Conservation (phyloP, 2,329 filamentous ascomycete species). For the Sordariomycetes sp. region DNA sequence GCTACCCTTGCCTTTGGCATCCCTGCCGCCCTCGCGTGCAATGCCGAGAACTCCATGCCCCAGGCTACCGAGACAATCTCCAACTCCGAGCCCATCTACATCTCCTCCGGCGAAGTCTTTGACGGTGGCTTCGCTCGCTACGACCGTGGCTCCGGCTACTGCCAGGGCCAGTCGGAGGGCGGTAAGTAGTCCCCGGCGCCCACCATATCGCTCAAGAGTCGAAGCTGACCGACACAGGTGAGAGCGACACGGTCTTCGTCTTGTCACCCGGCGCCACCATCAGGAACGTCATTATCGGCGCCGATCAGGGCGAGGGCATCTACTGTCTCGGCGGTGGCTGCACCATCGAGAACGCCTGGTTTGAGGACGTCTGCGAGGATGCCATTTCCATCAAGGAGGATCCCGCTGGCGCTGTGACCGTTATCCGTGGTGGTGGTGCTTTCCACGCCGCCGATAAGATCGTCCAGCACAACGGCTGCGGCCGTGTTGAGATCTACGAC, state of each 20-base stretch:
- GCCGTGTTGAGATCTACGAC: conserved; percentile 18
- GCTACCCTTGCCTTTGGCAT: background rate
- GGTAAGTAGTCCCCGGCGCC: background rate
- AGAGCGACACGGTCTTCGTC: conserved; percentile 11
- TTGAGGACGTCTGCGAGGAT: conserved; percentile 15
- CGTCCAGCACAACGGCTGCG: conserved; percentile 31
- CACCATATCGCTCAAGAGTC: background rate
- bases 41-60: conserved; percentile 14
- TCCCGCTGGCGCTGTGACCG: conserved; percentile 15
- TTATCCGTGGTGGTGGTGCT: conserved; percentile 29
- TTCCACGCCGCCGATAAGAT: conserved; percentile 28
- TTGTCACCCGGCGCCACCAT: conserved; percentile 11
- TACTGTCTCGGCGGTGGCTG: conserved; percentile 15
- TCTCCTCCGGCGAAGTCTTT: conserved; percentile 13
- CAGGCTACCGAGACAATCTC: conserved; percentile 11
- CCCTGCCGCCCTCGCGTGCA: conserved; percentile 9
- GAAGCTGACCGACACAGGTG: background rate
- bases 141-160: conserved; percentile 22
- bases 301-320: conserved; percentile 15
- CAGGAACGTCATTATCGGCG: conserved; percentile 13
- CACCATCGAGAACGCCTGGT: conserved; percentile 16
- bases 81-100: conserved; percentile 18
- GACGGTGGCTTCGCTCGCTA: conserved; percentile 20
- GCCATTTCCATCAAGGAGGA: conserved; percentile 12
- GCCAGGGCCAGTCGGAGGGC: conserved; percentile 11